Evolutionary conservation across 2,329 filamentous ascomycete genomes (phyloP).

Genomic region (Alternaria panax): DNA sequence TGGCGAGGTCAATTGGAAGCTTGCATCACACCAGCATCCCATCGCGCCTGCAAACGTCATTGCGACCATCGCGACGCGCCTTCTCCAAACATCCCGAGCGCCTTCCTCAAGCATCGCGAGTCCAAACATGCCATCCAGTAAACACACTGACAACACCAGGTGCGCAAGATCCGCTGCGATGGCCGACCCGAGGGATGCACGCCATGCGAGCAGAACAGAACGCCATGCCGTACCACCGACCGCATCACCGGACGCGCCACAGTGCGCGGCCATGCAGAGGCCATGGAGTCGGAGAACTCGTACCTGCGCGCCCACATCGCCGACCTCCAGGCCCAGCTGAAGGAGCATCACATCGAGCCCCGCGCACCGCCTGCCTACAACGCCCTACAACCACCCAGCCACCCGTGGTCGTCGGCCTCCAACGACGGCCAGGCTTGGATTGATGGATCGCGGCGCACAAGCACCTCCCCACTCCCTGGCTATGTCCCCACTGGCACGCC

Average conservation of each 20-base stretch:
- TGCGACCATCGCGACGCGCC: neutral
- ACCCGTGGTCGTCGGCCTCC: slow-evolving; percentile 27
- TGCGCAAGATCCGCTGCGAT: slow-evolving; percentile 89
- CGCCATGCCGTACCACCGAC: slow-evolving; percentile 85
- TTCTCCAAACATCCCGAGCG: neutral
- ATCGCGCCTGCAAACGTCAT: slow-evolving; percentile 3
- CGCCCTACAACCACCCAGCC: slow-evolving; percentile 23
- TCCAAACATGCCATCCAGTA: neutral
- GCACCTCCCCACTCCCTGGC: slow-evolving; percentile 35
- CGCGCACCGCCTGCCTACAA: slow-evolving; percentile 55
- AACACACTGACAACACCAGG: slow-evolving; percentile 53
- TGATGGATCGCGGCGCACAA: slow-evolving; percentile 30
- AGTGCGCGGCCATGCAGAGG: slow-evolving; percentile 77
- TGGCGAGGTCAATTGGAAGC: neutral
- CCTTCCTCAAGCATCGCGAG: neutral
- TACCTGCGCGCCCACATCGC: slow-evolving; percentile 71
- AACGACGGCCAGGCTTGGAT: slow-evolving; percentile 33
- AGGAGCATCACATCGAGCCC: slow-evolving; percentile 67
- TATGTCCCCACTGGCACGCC: slow-evolving; percentile 32
- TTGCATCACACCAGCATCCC: neutral
- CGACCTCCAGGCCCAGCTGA: slow-evolving; percentile 72
- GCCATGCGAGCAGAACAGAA: slow-evolving; percentile 77
- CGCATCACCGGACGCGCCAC: slow-evolving; percentile 84
- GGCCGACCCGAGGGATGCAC: slow-evolving; percentile 81
- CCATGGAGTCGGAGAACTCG: slow-evolving; percentile 75